phyloP scores from a whole-genome alignment of 345 rosid genomes.

The Erodium maritimum region DNA sequence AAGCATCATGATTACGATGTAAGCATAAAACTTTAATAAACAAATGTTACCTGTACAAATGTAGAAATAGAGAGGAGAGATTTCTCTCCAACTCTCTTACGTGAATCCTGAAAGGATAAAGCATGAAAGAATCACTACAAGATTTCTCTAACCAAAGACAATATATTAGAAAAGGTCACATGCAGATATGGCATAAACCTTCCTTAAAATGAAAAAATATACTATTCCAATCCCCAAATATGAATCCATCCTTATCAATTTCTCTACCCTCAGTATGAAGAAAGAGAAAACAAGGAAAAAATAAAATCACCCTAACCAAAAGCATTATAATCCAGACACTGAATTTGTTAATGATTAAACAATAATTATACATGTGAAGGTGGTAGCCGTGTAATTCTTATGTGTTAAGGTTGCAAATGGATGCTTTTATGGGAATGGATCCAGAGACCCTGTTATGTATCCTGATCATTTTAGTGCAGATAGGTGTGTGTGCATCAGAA shows the following conservation, averaged over 20 bases:
- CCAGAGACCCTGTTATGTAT: not conserved
- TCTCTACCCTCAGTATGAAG: too few relatives aligned
- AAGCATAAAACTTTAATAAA: not conserved
- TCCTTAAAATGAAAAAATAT: too few relatives aligned
- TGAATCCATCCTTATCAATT: too few relatives aligned
- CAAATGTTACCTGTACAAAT: conserved; percentile 34
- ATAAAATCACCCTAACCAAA: too few relatives aligned
- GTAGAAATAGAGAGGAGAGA: conserved; percentile 43
- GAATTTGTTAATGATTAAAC: too few relatives aligned
- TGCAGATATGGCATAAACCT: too few relatives aligned
- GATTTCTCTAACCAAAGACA: too few relatives aligned
- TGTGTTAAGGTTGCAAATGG: not conserved
- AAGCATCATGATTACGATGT: not conserved
- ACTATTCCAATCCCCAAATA: not conserved
- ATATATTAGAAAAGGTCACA: too few relatives aligned
- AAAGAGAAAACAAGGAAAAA: too few relatives aligned
- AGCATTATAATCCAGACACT: too few relatives aligned
- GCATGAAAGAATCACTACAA: not conserved
- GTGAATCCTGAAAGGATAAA: conserved; percentile 22
- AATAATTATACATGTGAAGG: too few relatives aligned
- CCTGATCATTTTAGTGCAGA: not conserved
- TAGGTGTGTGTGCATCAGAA: not conserved
- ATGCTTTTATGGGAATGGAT: not conserved
- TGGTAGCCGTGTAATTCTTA: too few relatives aligned
- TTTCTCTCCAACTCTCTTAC: conserved; percentile 50